Base-by-base conservation (phyloP, 129 eudicot genomes). In the Rutidosis leptorrhynchoides region DNA sequence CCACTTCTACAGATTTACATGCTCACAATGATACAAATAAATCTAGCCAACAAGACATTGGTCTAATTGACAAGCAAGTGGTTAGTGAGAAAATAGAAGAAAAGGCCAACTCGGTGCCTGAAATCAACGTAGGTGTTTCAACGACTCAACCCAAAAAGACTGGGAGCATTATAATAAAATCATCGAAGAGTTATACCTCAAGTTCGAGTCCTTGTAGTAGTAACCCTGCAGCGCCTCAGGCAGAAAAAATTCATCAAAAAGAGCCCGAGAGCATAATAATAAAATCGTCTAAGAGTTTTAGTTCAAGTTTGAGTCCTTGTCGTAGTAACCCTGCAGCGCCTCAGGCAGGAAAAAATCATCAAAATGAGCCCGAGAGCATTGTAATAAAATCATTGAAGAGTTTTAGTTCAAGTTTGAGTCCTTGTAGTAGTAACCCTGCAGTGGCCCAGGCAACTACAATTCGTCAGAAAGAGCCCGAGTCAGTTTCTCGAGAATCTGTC, bases 1-100 rank as follows among this genome's bases (percentile, higher is more conserved):
- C n/a, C n/a, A 69, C 78, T 58, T 72, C 90, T 48, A 74, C 89
- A 45, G 89, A 88, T 67, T 89, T 77, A 58, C 92, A 68, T 19
- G 72, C 76, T 17, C 95, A 78, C n/a, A 93, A 84, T 79, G 90
- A 85, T 73, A 72, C 91, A 23, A 87, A 80, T 58, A 83, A 79
- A 68, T 85, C 91, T 73, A 77, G 86, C 54, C 87, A 76, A 23
- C 87, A 76, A n/a, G 83, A 72, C 58, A 67, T 76, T 45, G 83
- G 78, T 49, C 70, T 73, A 40, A 40, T 12, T 40, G 95, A 83
- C 20, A 83, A 82, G 40, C 95, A 68, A 64, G 79, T 32, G 57
- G 80, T 66, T 52, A 72, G 52, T 71, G 95, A 88, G 56, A 85
- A 88, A 67, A 72, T 72, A 69, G 98, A 92, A 85, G 95, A 88